phyloP scores from a whole-genome alignment of 257 asterid genomes.

The Scutellaria minor region DNA sequence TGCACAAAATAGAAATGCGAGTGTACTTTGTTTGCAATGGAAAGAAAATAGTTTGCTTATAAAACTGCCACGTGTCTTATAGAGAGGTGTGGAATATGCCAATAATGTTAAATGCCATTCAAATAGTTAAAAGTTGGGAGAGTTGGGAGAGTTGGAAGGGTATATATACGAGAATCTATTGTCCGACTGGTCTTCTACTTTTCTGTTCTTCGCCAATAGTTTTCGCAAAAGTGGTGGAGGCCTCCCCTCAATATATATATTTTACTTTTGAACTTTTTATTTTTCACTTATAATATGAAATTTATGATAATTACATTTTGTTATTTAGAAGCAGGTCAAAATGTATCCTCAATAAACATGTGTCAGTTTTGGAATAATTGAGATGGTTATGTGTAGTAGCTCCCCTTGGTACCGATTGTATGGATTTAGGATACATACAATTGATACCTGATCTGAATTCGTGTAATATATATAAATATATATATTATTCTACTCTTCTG shows the following conservation, averaged over 20 bases:
- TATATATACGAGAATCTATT: conserved; percentile 33
- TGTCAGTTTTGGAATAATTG: no score
- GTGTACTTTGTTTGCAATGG: background rate
- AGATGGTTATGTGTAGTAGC: no score
- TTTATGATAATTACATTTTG: no score
- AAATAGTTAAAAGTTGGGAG: background rate
- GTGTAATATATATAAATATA: no score
- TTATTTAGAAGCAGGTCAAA: no score
- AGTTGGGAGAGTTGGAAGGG: no score
- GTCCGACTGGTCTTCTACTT: conserved; percentile 15
- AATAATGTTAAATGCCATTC: conserved; percentile 25
- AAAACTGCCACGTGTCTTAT: conserved; percentile 25
- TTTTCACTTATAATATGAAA: no score
- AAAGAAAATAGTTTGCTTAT: background rate
- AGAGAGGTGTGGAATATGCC: conserved; percentile 12
- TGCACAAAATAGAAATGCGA: background rate
- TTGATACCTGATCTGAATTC: no score
- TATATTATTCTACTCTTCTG: background rate
- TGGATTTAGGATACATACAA: no score
- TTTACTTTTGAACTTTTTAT: no score
- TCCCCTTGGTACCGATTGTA: no score
- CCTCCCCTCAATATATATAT: background rate
- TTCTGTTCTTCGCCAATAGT: conserved; percentile 30
- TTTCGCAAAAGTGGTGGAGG: conserved; percentile 1
- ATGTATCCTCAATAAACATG: no score